Conservation (phyloP, 2,329 filamentous ascomycete species). For the Claviceps fusiformis region DNA sequence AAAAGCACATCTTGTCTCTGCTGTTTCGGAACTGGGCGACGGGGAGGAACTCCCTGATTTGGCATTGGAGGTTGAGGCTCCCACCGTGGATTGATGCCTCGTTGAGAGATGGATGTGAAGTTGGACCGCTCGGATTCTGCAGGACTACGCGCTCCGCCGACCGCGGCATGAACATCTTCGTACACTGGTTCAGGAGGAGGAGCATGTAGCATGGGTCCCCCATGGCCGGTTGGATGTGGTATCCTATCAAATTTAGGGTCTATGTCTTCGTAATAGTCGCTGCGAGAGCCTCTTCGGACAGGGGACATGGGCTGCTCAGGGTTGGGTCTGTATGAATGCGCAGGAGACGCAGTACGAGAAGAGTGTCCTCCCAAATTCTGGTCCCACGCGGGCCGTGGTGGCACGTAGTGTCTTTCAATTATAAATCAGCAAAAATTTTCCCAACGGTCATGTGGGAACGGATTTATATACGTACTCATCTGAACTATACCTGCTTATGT, state of each 20-base stretch:
- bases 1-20: slow-evolving; percentile 60
- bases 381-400: slow-evolving; percentile 44
- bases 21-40: slow-evolving; percentile 39
- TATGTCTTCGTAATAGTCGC: slow-evolving; percentile 80
- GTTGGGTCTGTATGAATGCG: slow-evolving; percentile 20
- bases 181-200: slow-evolving; percentile 30
- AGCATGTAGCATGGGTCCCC: slow-evolving; percentile 13
- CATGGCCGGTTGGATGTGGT: slow-evolving; percentile 26
- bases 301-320: slow-evolving; percentile 25
- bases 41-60: slow-evolving; percentile 28
- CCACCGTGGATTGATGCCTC: slow-evolving; percentile 82
- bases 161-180: slow-evolving; percentile 46
- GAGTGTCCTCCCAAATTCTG: slow-evolving; percentile 29
- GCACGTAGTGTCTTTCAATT: slow-evolving; percentile 34
- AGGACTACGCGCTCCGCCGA: slow-evolving; percentile 49
- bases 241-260: slow-evolving; percentile 59
- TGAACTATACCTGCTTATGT: slow-evolving; percentile 58
- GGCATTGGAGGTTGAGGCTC: slow-evolving; percentile 38
- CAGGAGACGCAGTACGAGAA: slow-evolving; percentile 32
- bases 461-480: slow-evolving; percentile 44
- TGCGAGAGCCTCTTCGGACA: slow-evolving; percentile 17
- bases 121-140: slow-evolving; percentile 66
- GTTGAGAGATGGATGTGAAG: slow-evolving; percentile 83
- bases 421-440: background rate
- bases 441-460: background rate